Conservation (phyloP, 2,329 filamentous ascomycete genomes). For the Venturia nashicola region DNA sequence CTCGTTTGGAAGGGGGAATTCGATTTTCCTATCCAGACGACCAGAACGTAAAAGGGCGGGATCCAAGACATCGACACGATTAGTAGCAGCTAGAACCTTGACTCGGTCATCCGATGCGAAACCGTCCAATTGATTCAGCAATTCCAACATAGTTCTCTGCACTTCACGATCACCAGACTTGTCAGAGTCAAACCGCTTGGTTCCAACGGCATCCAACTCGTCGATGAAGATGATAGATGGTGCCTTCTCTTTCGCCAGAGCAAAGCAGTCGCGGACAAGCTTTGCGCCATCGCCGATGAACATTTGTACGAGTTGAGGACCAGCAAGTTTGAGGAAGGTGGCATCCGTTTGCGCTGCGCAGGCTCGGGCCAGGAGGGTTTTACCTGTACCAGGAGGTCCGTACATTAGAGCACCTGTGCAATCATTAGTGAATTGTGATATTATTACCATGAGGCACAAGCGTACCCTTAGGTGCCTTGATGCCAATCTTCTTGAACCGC, state of each 20-base stretch:
- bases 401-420: constrained; percentile 87
- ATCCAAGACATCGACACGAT: constrained; percentile 87
- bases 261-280: constrained; percentile 93
- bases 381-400: constrained; percentile 80
- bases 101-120: constrained; percentile 95
- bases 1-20: constrained; percentile 96
- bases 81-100: constrained; percentile 90
- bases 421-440: not conserved
- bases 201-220: constrained; percentile 97
- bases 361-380: constrained; percentile 84
- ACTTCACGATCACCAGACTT: constrained; percentile 97
- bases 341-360: constrained; percentile 97
- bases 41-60: constrained; percentile 84
- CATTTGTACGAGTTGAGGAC: constrained; percentile 97
- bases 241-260: constrained; percentile 94
- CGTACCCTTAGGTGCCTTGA: constrained; percentile 96
- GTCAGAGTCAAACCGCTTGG: constrained; percentile 96
- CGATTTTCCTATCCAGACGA: constrained; percentile 91
- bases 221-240: constrained; percentile 99
- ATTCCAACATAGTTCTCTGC: constrained; percentile 95
- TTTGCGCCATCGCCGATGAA: constrained; percentile 98
- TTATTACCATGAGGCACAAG: not conserved
- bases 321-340: constrained; percentile 96
- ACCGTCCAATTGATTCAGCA: constrained; percentile 95
- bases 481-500: constrained; percentile 98